Percentiles rank a stretch among this genome's conserved stretches.
These are phyloP conservation scores for Coriaria nepalensis DNA, from an alignment of 306 rosid genomes.

Conservation along the genomic window DNA sequence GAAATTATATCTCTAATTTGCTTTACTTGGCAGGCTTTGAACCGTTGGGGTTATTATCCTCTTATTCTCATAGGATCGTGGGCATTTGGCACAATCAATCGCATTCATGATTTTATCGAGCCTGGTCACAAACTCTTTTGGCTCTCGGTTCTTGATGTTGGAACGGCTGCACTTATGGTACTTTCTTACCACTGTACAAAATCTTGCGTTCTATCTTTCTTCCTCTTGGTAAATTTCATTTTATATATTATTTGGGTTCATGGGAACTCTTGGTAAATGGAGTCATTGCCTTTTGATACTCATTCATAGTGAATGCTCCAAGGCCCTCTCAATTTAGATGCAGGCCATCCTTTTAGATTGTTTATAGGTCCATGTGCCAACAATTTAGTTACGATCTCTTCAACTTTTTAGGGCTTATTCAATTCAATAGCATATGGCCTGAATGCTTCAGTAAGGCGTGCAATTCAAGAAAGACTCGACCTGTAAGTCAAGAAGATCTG, in stretches of 20 bases:
- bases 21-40: slow-evolving; percentile 52
- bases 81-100: slow-evolving; percentile 90
- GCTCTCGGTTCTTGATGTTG: slow-evolving; percentile 91
- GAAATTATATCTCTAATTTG: not conserved
- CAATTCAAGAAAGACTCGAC: slow-evolving; percentile 71
- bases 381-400: slow-evolving; percentile 3
- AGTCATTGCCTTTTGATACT: no score
- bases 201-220: not conserved
- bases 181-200: not conserved
- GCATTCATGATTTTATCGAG: slow-evolving; percentile 82
- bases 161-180: slow-evolving; percentile 91
- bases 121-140: slow-evolving; percentile 83
- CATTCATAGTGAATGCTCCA: no score
- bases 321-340: no score
- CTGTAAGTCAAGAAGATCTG: slow-evolving; percentile 35
- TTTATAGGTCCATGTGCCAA: not conserved
- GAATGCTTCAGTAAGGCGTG: slow-evolving; percentile 91
- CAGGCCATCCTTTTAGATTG: no score
- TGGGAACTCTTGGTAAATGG: no score
- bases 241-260: not conserved
- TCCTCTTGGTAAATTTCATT: not conserved
- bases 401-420: slow-evolving; percentile 68
- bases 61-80: slow-evolving; percentile 90
- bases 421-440: slow-evolving; percentile 97
- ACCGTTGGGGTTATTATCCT: slow-evolving; percentile 95